Conservation (phyloP, 176 grass and related monocot species). For the Carex pumila region DNA sequence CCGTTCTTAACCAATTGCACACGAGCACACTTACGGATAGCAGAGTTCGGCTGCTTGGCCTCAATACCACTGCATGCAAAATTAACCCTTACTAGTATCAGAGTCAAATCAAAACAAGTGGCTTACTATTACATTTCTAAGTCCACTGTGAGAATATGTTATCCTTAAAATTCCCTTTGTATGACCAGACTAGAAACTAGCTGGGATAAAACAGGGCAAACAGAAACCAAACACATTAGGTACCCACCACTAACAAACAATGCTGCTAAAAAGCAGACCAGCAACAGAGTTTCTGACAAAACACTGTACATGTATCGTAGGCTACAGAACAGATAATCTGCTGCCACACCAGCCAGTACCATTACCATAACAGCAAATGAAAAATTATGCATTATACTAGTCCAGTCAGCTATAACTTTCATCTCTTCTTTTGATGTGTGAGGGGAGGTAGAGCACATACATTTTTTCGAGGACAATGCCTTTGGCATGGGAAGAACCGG, state of each 20-base stretch:
- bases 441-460: background rate
- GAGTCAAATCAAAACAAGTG: background rate
- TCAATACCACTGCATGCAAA: conserved; percentile 7
- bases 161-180: background rate
- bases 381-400: background rate
- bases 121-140: background rate
- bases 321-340: background rate
- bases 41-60: conserved; percentile 20
- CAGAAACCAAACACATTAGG: background rate
- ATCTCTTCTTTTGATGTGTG: background rate
- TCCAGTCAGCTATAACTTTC: background rate
- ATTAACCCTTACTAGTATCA: background rate
- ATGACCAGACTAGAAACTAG: background rate
- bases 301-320: background rate
- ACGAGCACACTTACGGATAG: conserved; percentile 19
- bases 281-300: background rate
- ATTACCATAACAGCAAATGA: background rate
- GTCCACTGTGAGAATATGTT: background rate
- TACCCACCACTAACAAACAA: background rate
- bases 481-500: conserved; percentile 11
- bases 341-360: background rate
- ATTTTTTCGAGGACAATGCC: conserved; percentile 21
- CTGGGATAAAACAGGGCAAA: background rate
- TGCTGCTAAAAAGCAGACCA: background rate
- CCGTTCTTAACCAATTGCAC: conserved; percentile 21